phyloP scores from a whole-genome alignment of 1,284 basidiomycete species.

The Blastosporella zonata region DNA sequence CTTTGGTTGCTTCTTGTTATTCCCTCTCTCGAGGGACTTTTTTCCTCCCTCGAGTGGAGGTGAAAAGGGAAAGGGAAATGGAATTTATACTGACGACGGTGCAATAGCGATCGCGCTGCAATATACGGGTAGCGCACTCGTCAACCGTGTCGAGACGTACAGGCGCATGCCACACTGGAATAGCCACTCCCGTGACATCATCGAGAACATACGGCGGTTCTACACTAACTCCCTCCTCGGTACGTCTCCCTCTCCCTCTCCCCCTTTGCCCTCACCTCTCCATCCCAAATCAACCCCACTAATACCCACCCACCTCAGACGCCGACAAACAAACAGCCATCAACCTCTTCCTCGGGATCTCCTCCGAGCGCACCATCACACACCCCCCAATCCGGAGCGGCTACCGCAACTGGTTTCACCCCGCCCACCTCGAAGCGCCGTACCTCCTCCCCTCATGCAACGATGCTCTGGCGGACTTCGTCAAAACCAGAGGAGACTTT shows the following conservation, averaged over 20 bases:
- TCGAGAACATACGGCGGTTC: conserved; percentile 94
- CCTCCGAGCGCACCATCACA: no score
- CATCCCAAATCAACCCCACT: neutral
- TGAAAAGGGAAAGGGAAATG: no score
- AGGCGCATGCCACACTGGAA: conserved; percentile 97
- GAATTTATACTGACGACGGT: no score
- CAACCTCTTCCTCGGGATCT: conserved; percentile 92
- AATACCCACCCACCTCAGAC: conserved; percentile 46
- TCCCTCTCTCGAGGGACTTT: neutral
- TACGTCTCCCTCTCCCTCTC: conserved; percentile 25
- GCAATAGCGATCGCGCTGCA: conserved; percentile 90
- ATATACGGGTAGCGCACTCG: conserved; percentile 94
- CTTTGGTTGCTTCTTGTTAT: conserved; percentile 1
- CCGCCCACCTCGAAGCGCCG: conserved; percentile 62
- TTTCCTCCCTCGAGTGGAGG: no score
- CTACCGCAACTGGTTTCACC: conserved; percentile 83
- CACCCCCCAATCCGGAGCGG: conserved; percentile 52
- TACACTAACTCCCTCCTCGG: conserved; percentile 94
- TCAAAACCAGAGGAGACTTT: conserved; percentile 63
- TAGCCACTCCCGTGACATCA: conserved; percentile 95
- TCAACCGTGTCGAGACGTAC: conserved; percentile 97
- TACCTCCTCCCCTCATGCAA: conserved; percentile 60
- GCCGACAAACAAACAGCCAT: conserved; percentile 98
- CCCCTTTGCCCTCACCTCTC: neutral
- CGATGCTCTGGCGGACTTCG: conserved; percentile 53